phyloP scores from a whole-genome alignment of 345 rosid genomes.

The Pugionium dolabratum region DNA sequence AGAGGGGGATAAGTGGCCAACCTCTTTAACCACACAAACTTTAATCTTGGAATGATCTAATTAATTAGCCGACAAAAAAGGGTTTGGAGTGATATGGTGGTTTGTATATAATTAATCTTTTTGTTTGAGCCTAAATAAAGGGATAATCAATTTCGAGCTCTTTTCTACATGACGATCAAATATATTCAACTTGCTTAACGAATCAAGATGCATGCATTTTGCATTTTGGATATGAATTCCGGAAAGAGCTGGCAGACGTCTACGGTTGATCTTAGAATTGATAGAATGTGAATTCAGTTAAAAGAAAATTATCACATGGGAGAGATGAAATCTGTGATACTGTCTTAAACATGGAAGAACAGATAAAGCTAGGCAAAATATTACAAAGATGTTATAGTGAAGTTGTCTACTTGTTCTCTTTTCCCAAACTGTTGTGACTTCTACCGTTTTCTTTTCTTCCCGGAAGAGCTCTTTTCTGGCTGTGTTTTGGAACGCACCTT shows the following conservation, averaged over 20 bases:
- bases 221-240: neutral
- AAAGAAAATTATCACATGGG: neutral
- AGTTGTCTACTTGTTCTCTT: neutral
- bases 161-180: too few species aligned
- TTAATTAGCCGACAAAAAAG: too few species aligned
- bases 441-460: conserved; percentile 71
- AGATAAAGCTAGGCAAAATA: neutral
- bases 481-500: conserved; percentile 44
- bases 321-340: neutral
- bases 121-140: neutral
- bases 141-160: neutral
- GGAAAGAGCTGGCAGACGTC: neutral
- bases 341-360: neutral
- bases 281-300: neutral
- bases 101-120: conserved; percentile 1
- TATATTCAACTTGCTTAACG: too few species aligned
- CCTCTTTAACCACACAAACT: neutral
- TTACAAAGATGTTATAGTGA: conserved; percentile 9
- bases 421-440: neutral
- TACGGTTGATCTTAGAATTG: conserved; percentile 9
- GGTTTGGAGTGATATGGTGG: neutral
- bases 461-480: conserved; percentile 42
- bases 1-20: conserved; percentile 27
- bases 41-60: too few species aligned
- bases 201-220: too few species aligned